phyloP scores from a whole-genome alignment of 1,284 basidiomycete genomes.

The Gymnopus androsaceus region DNA sequence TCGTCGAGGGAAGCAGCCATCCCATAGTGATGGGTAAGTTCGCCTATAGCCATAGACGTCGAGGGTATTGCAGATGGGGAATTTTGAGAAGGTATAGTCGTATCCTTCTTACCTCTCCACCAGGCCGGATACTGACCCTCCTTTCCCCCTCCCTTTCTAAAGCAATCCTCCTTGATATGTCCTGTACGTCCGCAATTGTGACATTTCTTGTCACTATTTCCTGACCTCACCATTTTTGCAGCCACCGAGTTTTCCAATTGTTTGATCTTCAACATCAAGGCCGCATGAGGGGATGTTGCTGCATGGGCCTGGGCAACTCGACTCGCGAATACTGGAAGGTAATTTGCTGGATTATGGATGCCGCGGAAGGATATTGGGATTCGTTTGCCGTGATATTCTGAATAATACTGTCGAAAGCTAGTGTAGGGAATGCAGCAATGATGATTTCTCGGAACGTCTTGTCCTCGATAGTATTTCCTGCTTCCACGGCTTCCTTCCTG shows the following conservation, averaged over 20 bases:
- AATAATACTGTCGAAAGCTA: conserved; percentile 12
- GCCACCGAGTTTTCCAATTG: neutral
- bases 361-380: neutral
- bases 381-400: conserved; percentile 3
- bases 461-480: conserved; percentile 1
- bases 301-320: conserved; percentile 4
- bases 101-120: conserved; percentile 12
- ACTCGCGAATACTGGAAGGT: neutral
- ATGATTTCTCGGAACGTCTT: neutral
- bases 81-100: neutral
- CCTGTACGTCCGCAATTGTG: neutral
- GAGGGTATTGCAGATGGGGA: no score
- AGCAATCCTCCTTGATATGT: conserved; percentile 5
- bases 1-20: no score
- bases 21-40: neutral
- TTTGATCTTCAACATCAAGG: neutral
- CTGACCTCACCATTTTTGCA: neutral
- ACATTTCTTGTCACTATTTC: neutral
- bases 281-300: neutral
- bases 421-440: conserved; percentile 7
- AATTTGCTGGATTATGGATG: conserved; percentile 11
- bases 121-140: conserved; percentile 14
- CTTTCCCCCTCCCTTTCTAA: conserved; percentile 13
- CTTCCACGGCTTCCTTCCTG: conserved; percentile 5
- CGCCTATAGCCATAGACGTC: neutral